Percentiles rank a stretch among this genome's conserved stretches.
These are phyloP conservation scores for Colletotrichum plurivorum DNA, from an alignment of 2,329 filamentous ascomycete species.

Conservation along the genomic window DNA sequence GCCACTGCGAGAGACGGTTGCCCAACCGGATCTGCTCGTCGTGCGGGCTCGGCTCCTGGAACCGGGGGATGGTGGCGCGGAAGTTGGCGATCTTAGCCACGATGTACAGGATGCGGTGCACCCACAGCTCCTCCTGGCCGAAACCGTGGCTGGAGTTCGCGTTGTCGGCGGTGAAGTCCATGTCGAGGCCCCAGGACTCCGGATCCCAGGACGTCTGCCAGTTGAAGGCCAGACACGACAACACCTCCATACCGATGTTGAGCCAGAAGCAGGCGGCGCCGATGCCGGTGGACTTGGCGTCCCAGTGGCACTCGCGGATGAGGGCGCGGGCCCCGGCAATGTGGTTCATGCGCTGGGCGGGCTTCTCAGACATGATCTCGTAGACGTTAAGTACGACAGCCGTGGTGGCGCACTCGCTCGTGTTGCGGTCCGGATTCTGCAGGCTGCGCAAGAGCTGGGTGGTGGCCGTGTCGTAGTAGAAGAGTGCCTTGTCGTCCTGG, in stretches of 20 bases:
- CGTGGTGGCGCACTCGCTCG: conserved; percentile 86
- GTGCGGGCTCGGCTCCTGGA: conserved; percentile 70
- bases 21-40: conserved; percentile 76
- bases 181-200: conserved; percentile 89
- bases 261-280: conserved; percentile 95
- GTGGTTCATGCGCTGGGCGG: conserved; percentile 87
- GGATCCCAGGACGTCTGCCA: conserved; percentile 92
- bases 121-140: conserved; percentile 86
- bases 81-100: conserved; percentile 91
- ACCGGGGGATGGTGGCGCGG: conserved; percentile 76
- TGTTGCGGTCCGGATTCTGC: conserved; percentile 88
- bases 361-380: conserved; percentile 89
- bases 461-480: conserved; percentile 90
- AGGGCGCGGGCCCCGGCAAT: conserved; percentile 87
- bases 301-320: conserved; percentile 92
- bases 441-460: conserved; percentile 81
- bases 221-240: conserved; percentile 88
- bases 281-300: conserved; percentile 82
- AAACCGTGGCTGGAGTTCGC: conserved; percentile 43
- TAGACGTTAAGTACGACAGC: conserved; percentile 93
- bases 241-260: conserved; percentile 90
- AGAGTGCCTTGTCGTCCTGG: conserved; percentile 81
- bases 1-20: conserved; percentile 82
- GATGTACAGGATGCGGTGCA: conserved; percentile 90
- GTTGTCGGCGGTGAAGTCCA: conserved; percentile 69